These are phyloP conservation scores for Astrothelium subdiscretum DNA, from an alignment of 495 filamentous ascomycete species.

Conservation along the genomic window DNA sequence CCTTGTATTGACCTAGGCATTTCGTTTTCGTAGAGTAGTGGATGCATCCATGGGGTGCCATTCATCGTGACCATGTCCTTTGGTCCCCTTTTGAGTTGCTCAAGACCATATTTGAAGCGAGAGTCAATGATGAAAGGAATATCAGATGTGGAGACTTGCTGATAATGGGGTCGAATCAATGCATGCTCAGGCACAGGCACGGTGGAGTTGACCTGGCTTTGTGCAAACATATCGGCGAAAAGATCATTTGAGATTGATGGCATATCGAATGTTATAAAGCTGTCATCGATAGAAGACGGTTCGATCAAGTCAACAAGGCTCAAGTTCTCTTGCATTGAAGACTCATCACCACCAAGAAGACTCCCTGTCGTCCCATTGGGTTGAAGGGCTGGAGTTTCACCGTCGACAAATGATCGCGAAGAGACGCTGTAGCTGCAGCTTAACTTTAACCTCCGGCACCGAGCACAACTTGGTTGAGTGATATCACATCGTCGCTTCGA, in stretches of 20 bases:
- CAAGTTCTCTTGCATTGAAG: background rate
- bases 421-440: slow-evolving; percentile 32
- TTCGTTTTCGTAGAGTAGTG: slow-evolving; percentile 31
- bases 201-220: background rate
- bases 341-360: background rate
- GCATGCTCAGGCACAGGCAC: background rate
- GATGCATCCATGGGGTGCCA: slow-evolving; percentile 40
- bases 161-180: background rate
- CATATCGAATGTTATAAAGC: background rate
- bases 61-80: slow-evolving; percentile 38
- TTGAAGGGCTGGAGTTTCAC: background rate
- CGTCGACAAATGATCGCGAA: background rate
- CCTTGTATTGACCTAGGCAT: slow-evolving; percentile 42
- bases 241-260: background rate
- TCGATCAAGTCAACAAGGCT: background rate
- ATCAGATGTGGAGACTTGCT: background rate
- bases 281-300: background rate
- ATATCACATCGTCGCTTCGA: slow-evolving; percentile 30
- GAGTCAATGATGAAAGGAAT: slow-evolving; percentile 17
- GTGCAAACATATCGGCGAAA: background rate
- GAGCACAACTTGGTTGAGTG: slow-evolving; percentile 34
- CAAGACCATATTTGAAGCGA: slow-evolving; percentile 36
- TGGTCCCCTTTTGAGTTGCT: slow-evolving; percentile 30
- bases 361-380: background rate
- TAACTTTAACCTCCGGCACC: slow-evolving; percentile 34